phyloP scores from a whole-genome alignment of 768 basidiomycete species.

The Calocybe gangraenosa region DNA sequence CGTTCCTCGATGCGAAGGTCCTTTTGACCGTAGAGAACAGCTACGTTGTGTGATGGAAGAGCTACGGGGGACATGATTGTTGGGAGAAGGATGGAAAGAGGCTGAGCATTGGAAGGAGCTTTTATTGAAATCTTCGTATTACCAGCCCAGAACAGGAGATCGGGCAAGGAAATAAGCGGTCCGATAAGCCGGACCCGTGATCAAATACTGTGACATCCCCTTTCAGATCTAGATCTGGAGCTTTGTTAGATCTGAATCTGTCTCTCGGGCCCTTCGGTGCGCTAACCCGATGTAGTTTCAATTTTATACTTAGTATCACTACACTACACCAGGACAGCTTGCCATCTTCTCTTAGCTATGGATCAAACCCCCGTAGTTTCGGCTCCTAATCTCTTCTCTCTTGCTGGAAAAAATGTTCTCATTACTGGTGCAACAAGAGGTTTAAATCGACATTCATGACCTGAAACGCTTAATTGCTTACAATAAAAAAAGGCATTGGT shows the following conservation, averaged over 20 bases:
- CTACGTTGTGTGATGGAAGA: slow-evolving; percentile 58
- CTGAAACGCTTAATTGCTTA: neutral
- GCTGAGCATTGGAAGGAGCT: slow-evolving; percentile 12
- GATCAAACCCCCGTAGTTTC: slow-evolving; percentile 47
- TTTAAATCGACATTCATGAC: slow-evolving; percentile 20
- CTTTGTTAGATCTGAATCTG: slow-evolving; percentile 1
- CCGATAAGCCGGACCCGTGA: slow-evolving; percentile 17
- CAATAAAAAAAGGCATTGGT: slow-evolving; percentile 37
- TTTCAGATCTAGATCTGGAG: slow-evolving; percentile 10
- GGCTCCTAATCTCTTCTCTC: slow-evolving; percentile 60
- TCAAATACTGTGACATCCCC: slow-evolving; percentile 7
- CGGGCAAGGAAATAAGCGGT: slow-evolving; percentile 8
- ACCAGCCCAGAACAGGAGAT: slow-evolving; percentile 16
- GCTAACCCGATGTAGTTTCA: slow-evolving; percentile 11
- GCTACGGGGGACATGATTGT: slow-evolving; percentile 35
- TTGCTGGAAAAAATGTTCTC: slow-evolving; percentile 64
- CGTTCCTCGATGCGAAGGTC: slow-evolving; percentile 82
- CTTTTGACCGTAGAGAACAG: slow-evolving; percentile 78
- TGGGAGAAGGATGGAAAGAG: slow-evolving; percentile 16
- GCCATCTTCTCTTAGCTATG: slow-evolving; percentile 28
- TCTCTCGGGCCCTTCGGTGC: slow-evolving; percentile 15
- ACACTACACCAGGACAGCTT: too few species aligned
- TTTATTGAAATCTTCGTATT: slow-evolving; percentile 18
- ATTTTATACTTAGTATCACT: too few species aligned
- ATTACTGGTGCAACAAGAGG: slow-evolving; percentile 81